These are phyloP conservation scores for Lepiota venenata DNA, from an alignment of 768 basidiomycete genomes.

Conservation along the genomic window DNA sequence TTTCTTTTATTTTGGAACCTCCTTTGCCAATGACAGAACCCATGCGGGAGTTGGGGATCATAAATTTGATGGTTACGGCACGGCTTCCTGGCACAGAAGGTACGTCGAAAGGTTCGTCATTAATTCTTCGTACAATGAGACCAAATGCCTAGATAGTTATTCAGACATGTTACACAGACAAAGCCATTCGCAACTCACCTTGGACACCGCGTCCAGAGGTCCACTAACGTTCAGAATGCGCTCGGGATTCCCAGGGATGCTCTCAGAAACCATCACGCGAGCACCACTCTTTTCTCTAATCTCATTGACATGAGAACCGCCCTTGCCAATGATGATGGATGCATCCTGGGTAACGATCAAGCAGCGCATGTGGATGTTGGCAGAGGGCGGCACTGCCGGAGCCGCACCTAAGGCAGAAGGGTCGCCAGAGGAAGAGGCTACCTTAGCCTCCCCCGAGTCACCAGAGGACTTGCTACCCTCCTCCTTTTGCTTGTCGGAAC, in stretches of 20 bases:
- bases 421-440: conserved; percentile 44
- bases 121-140: conserved; percentile 96
- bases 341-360: conserved; percentile 99
- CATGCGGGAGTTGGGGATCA: conserved; percentile 99
- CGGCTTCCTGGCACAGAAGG: conserved; percentile 97
- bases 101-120: conserved; percentile 97
- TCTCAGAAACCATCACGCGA: conserved; percentile 95
- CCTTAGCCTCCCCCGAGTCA: conserved; percentile 26
- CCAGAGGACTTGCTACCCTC: conserved; percentile 32
- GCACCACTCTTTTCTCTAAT: conserved; percentile 98
- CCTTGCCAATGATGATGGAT: conserved; percentile 97
- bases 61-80: conserved; percentile 99
- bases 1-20: conserved; percentile 98
- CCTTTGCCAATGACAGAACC: conserved; percentile 98
- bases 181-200: conserved; percentile 49
- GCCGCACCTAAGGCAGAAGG: conserved; percentile 47
- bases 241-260: conserved; percentile 99
- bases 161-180: background rate
- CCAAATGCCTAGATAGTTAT: conserved; percentile 83
- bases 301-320: conserved; percentile 95
- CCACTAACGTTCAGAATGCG: conserved; percentile 96
- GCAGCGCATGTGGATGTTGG: conserved; percentile 95
- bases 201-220: conserved; percentile 96
- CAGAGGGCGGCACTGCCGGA: conserved; percentile 54
- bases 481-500: conserved; percentile 41